phyloP scores from a whole-genome alignment of 345 rosid species.

The Eutrema yunnanense region DNA sequence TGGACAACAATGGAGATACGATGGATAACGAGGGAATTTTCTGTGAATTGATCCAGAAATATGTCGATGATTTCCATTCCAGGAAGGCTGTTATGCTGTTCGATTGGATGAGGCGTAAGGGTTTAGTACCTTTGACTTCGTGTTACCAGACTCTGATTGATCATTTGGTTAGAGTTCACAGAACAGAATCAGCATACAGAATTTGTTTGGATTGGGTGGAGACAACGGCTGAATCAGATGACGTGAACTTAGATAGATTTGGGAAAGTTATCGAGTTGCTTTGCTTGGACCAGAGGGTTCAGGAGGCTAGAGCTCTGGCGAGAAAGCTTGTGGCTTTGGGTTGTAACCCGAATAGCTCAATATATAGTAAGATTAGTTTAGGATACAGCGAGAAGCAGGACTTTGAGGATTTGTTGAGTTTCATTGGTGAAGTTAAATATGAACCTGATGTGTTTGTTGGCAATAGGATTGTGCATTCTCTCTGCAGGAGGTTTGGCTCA shows the following conservation, averaged over 20 bases:
- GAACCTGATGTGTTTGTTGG: constrained; percentile 43
- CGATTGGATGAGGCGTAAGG: constrained; percentile 42
- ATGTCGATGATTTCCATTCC: constrained; percentile 37
- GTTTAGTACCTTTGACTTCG: constrained; percentile 37
- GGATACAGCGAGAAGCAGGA: constrained; percentile 70
- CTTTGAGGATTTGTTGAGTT: constrained; percentile 62
- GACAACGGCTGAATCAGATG: constrained; percentile 12
- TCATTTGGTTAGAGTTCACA: constrained; percentile 39
- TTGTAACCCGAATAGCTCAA: constrained; percentile 33
- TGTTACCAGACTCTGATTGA: constrained; percentile 45
- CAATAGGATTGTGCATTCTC: constrained; percentile 50
- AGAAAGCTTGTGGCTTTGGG: constrained; percentile 48
- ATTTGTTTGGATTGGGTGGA: constrained; percentile 55
- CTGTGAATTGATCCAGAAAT: constrained; percentile 46
- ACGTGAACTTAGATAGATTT: constrained; percentile 26
- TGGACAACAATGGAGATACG: constrained; percentile 38
- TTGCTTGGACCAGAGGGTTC: constrained; percentile 55
- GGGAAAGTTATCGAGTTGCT: constrained; percentile 50
- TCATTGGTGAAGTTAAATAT: constrained; percentile 39
- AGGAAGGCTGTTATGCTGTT: constrained; percentile 52
- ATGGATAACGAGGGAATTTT: constrained; percentile 38
- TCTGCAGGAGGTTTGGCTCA: constrained; percentile 46
- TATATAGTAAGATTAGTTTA: constrained; percentile 43
- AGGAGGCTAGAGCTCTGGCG: constrained; percentile 53
- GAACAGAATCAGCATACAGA: constrained; percentile 41